Evolutionary conservation across 208 protist genomes (phyloP).

Genomic region (Leishmania lainsoni): DNA sequence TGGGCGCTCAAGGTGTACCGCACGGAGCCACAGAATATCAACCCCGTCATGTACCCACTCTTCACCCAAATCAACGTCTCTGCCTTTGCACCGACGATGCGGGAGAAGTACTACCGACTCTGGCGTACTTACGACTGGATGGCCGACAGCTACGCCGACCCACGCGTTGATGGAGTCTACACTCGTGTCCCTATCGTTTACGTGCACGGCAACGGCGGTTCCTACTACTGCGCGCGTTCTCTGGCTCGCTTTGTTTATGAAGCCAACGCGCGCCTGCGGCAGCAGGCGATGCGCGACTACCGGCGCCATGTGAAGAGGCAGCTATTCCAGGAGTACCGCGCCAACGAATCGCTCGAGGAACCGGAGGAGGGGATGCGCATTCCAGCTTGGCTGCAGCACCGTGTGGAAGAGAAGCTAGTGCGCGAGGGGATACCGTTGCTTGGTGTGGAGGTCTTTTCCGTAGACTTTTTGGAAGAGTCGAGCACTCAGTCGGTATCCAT

Average conservation of each 20-base stretch:
- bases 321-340: conserved; percentile 25
- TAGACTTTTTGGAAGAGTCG: conserved; percentile 78
- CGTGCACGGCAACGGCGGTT: conserved; percentile 83
- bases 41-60: conserved; percentile 49
- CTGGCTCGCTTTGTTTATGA: conserved; percentile 74
- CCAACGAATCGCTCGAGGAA: conserved; percentile 6
- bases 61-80: conserved; percentile 48
- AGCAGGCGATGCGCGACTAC: conserved; percentile 30
- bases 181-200: conserved; percentile 67
- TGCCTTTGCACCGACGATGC: conserved; percentile 24
- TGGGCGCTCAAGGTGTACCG: conserved; percentile 52
- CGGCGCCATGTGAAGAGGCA: conserved; percentile 44
- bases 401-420: conserved; percentile 48
- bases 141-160: conserved; percentile 49
- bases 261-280: conserved; percentile 50
- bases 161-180: conserved; percentile 31
- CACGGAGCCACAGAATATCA: conserved; percentile 56
- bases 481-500: conserved; percentile 64
- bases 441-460: conserved; percentile 56
- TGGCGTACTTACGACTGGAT: conserved; percentile 72
- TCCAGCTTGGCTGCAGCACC: conserved; percentile 35
- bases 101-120: conserved; percentile 57
- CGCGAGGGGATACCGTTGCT: conserved; percentile 55
- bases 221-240: conserved; percentile 73
- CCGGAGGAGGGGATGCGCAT: conserved; percentile 39